Conservation (phyloP, 305 asterid genomes). For the Euphrasia arctica region DNA sequence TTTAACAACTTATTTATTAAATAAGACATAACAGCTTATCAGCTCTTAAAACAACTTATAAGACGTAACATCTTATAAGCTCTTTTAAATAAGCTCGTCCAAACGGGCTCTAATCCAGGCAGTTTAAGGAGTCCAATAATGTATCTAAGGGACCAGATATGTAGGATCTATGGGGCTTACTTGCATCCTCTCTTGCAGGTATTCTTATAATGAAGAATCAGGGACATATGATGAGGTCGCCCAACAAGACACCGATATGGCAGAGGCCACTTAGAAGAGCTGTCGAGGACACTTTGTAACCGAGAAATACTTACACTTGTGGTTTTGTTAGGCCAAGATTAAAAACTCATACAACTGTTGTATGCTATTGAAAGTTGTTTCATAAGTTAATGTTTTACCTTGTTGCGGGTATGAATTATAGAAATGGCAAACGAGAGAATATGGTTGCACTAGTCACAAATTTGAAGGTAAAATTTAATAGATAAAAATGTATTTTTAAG, state of each 20-base stretch:
- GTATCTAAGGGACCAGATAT: too few species aligned
- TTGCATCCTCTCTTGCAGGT: constrained; percentile 40
- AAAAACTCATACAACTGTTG: not conserved
- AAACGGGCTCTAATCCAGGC: too few species aligned
- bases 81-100: too few species aligned
- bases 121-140: too few species aligned
- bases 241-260: constrained; percentile 39
- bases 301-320: not conserved
- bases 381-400: not conserved
- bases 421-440: not conserved
- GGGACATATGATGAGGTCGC: constrained; percentile 67
- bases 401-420: not conserved
- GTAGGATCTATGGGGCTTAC: constrained; percentile 3
- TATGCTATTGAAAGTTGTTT: not conserved
- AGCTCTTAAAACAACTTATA: too few species aligned
- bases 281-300: constrained; percentile 1
- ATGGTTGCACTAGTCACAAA: too few species aligned
- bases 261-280: constrained; percentile 29
- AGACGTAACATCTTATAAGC: too few species aligned
- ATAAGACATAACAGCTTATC: too few species aligned
- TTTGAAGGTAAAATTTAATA: too few species aligned
- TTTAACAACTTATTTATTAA: too few species aligned
- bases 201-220: constrained; percentile 59
- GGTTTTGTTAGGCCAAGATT: not conserved
- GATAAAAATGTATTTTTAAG: too few species aligned